These are phyloP conservation scores for Suhomyces pyralidae DNA, from an alignment of 805 yeast species.

Conservation along the genomic window DNA sequence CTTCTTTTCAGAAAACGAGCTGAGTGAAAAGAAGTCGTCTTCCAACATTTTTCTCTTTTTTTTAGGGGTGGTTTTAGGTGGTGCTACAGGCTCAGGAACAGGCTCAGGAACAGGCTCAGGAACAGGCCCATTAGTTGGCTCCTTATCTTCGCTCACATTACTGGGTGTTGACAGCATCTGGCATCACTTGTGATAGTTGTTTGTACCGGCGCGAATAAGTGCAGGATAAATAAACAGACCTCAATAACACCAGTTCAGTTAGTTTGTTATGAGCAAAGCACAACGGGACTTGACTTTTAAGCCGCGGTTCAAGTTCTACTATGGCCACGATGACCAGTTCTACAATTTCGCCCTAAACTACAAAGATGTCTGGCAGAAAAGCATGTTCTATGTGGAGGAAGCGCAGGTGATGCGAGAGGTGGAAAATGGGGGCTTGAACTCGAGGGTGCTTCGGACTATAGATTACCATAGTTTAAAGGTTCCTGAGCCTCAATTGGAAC, in stretches of 20 bases:
- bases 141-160: neutral
- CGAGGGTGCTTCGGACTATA: conserved; percentile 9
- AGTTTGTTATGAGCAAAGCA: neutral
- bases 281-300: conserved; percentile 25
- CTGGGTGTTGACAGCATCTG: neutral
- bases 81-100: no score
- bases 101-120: neutral
- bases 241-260: no score
- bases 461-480: conserved; percentile 7
- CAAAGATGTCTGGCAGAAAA: conserved; percentile 50
- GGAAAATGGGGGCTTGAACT: conserved; percentile 5
- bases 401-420: conserved; percentile 17
- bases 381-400: conserved; percentile 43
- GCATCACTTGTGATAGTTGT: neutral
- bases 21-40: conserved; percentile 15
- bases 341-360: conserved; percentile 41
- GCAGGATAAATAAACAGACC: neutral
- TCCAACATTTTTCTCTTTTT: conserved; percentile 10
- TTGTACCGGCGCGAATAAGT: no score
- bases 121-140: neutral
- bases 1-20: conserved; percentile 4
- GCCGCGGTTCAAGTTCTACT: conserved; percentile 35
- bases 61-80: conserved; percentile 2
- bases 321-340: conserved; percentile 48
- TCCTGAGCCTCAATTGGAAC: conserved; percentile 6